A percentile compares a stretch with the other conserved stretches of the same genome.
Evolutionary conservation across 2,329 filamentous ascomycete species (phyloP).

Genomic region (Cytospora schulzeri): DNA sequence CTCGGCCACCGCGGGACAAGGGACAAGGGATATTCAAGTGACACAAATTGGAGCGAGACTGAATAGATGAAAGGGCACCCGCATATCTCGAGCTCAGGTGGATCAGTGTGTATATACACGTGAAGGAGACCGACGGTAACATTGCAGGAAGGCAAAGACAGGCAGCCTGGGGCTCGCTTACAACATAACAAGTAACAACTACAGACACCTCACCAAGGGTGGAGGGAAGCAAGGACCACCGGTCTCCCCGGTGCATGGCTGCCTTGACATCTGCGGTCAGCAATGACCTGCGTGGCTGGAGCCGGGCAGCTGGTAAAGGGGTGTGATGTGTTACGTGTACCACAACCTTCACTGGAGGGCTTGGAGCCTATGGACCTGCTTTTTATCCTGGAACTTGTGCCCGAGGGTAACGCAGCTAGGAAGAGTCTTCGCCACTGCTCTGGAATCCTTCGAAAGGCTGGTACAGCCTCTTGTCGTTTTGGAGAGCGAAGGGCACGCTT

Average conservation of each 20-base stretch:
- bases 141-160: too few species aligned
- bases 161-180: background rate
- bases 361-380: background rate
- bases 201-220: too few species aligned
- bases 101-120: background rate
- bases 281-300: background rate
- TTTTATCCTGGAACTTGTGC: background rate
- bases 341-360: too few species aligned
- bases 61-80: background rate
- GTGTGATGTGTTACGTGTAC: background rate
- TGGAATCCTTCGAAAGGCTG: too few species aligned
- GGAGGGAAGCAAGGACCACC: background rate
- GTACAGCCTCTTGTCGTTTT: too few species aligned
- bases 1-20: background rate
- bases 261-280: background rate
- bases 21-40: background rate
- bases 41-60: background rate
- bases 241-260: background rate
- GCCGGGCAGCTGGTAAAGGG: background rate
- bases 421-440: background rate
- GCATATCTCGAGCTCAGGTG: background rate
- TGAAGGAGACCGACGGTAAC: background rate
- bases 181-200: background rate
- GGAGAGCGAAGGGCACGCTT: too few species aligned
- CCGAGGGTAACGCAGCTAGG: background rate